Evolutionary conservation across 83 land plant genomes (phyloP), one percentile per base, ranked within the genome.

Genomic region (Thuja plicata): DNA sequence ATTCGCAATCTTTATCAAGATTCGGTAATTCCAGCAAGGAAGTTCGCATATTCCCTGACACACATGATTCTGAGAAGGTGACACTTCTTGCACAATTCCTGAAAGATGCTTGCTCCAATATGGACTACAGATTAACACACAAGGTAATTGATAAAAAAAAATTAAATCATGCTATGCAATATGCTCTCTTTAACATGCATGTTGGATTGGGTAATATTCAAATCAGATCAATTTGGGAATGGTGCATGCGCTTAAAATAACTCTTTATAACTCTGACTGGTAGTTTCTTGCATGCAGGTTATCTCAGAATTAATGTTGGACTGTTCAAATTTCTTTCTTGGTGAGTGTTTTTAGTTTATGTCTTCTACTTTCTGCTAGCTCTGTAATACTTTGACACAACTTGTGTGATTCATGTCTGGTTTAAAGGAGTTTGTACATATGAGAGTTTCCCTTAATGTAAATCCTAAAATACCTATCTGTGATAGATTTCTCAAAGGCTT

Each of bases 401-500:
- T 43, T 16, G 40, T 27, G 48, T 81, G 19, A 24, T 81, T 41
- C 30, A 81, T 27, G 21, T 81, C 13, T 81, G 41, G 38, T 87
- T 52, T 38, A 37, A 96, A 98, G 99, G 99, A 52, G 70, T 97
- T 79, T 98, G 99, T 88, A 94, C 94, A 84, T 94, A 96, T 87
- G 90, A 91, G 87, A 90, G 86, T 86, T 98, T 99, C 89, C 96
- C 96, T 46, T 98, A 95, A 95, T 90, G 99, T 98, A 38, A 96
- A 94, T 89, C 94, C 97, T 41, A 91, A 94, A 34, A 97, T 98
- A 54, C 91, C 98, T 86, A 87, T 94, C 85, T 98, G 99, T 89
- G 99, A 97, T 87, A 97, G 97, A 37, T 98, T 98, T 91, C 96
- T 98, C 48, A 95, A 88, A 87, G 99, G 99, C 35, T 97, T 94